Conservation (phyloP, 2,329 filamentous ascomycete genomes). For the Aspergillus niger region DNA sequence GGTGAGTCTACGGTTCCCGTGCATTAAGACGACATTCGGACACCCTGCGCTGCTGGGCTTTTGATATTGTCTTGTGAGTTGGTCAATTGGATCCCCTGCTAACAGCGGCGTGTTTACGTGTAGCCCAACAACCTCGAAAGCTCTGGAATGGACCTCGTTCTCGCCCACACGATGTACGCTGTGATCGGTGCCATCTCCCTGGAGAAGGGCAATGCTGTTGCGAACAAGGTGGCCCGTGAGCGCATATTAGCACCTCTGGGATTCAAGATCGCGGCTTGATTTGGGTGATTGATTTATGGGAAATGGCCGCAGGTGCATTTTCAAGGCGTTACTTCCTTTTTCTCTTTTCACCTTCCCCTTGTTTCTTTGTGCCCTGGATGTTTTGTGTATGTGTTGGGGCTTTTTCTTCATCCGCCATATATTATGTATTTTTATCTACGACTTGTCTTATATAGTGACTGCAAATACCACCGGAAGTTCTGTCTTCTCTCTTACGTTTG, state of each 20-base stretch:
- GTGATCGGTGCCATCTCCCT: constrained; percentile 88
- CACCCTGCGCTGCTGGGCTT: not conserved
- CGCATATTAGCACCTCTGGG: constrained; percentile 65
- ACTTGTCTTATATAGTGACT: constrained; percentile 28
- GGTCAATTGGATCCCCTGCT: not conserved
- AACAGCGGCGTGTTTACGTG: not conserved
- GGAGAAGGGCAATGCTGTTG: constrained; percentile 78
- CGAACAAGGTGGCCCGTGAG: constrained; percentile 73
- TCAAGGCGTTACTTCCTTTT: constrained; percentile 37
- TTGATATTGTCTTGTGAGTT: not conserved
- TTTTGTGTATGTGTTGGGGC: constrained; percentile 25
- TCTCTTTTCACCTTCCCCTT: constrained; percentile 20
- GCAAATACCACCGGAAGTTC: constrained; percentile 26
- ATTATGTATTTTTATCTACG: constrained; percentile 39
- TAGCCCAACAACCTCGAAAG: constrained; percentile 66
- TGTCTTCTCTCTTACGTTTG: not conserved
- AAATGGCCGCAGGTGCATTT: constrained; percentile 38
- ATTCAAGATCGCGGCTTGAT: constrained; percentile 33
- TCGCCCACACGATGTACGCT: constrained; percentile 77
- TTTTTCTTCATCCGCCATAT: constrained; percentile 26
- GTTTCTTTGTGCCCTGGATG: constrained; percentile 22
- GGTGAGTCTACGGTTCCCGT: constrained; percentile 54
- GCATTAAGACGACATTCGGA: not conserved
- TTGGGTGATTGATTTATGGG: constrained; percentile 20
- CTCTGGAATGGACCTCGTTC: constrained; percentile 74